Conservation (phyloP, 2,329 filamentous ascomycete genomes). For the Aspergillus clavatus region DNA sequence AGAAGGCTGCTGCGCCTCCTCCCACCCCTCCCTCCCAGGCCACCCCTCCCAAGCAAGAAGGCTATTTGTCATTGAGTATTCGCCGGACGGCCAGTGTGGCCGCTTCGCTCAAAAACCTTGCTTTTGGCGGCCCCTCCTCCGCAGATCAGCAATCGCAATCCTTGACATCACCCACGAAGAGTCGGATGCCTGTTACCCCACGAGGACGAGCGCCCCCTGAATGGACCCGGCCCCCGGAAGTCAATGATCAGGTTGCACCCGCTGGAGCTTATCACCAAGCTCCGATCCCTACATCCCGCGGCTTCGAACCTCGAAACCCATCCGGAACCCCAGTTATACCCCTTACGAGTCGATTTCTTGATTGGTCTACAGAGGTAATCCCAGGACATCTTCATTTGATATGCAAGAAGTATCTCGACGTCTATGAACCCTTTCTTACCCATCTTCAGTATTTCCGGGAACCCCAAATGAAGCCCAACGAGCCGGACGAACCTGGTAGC, state of each 20-base stretch:
- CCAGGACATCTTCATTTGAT: slow-evolving; percentile 14
- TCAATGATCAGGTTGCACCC: slow-evolving; percentile 63
- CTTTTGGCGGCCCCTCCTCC: slow-evolving; percentile 45
- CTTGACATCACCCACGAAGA: slow-evolving; percentile 28
- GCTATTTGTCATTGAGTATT: slow-evolving; percentile 58
- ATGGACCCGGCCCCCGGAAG: slow-evolving; percentile 65
- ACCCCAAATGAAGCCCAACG: slow-evolving; percentile 94
- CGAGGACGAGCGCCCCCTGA: slow-evolving; percentile 53
- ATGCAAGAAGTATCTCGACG: slow-evolving; percentile 6
- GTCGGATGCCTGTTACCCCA: slow-evolving; percentile 38
- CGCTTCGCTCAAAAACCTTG: slow-evolving; percentile 59
- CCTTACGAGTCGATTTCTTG: slow-evolving; percentile 75
- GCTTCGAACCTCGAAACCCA: slow-evolving; percentile 61
- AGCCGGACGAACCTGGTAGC: slow-evolving; percentile 93
- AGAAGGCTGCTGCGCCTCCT: slow-evolving; percentile 34
- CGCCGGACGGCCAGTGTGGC: slow-evolving; percentile 62
- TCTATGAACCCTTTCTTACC: slow-evolving; percentile 25
- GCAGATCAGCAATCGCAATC: slow-evolving; percentile 26
- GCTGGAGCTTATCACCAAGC: slow-evolving; percentile 70
- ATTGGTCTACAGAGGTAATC: slow-evolving; percentile 80
- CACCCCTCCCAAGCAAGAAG: slow-evolving; percentile 51
- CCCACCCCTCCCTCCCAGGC: slow-evolving; percentile 45
- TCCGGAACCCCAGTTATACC: slow-evolving; percentile 62
- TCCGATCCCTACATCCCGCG: slow-evolving; percentile 72
- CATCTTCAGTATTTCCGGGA: slow-evolving; percentile 75